Conservation (phyloP, 306 rosid species). For the Gastrolobium bilobum region DNA sequence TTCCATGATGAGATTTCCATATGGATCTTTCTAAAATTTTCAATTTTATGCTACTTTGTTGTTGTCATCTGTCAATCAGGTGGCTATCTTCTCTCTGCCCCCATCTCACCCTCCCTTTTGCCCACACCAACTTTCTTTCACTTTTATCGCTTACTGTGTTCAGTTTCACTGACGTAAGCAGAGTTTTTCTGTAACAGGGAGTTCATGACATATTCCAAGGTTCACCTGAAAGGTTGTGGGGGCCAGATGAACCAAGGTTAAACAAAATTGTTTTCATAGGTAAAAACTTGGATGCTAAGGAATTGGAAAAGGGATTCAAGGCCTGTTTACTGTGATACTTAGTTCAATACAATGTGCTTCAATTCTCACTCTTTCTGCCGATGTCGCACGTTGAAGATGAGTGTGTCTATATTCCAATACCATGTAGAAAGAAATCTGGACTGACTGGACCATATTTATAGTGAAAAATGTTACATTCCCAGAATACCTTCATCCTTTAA, state of each 20-base stretch:
- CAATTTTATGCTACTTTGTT: slow-evolving; percentile 19
- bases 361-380: slow-evolving; percentile 19
- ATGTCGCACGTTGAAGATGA: slow-evolving; percentile 17
- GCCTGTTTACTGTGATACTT: slow-evolving; percentile 70
- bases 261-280: slow-evolving; percentile 97
- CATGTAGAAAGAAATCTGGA: slow-evolving; percentile 21
- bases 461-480: slow-evolving; percentile 27
- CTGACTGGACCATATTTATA: slow-evolving; percentile 23
- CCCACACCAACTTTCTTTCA: not conserved
- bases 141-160: not conserved
- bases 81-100: not conserved
- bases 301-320: slow-evolving; percentile 83
- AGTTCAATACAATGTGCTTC: slow-evolving; percentile 1
- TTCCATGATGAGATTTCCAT: not conserved
- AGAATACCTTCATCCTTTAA: not conserved
- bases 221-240: slow-evolving; percentile 96
- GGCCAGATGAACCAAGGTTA: slow-evolving; percentile 74
- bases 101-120: not conserved
- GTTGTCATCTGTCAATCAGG: not conserved
- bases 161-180: slow-evolving; percentile 21
- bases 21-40: not conserved
- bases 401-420: slow-evolving; percentile 12
- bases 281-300: slow-evolving; percentile 83
- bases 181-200: slow-evolving; percentile 67
- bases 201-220: slow-evolving; percentile 99